Base-by-base conservation (phyloP, 2,329 filamentous ascomycete genomes). In the Pseudocercospora crystallina region DNA sequence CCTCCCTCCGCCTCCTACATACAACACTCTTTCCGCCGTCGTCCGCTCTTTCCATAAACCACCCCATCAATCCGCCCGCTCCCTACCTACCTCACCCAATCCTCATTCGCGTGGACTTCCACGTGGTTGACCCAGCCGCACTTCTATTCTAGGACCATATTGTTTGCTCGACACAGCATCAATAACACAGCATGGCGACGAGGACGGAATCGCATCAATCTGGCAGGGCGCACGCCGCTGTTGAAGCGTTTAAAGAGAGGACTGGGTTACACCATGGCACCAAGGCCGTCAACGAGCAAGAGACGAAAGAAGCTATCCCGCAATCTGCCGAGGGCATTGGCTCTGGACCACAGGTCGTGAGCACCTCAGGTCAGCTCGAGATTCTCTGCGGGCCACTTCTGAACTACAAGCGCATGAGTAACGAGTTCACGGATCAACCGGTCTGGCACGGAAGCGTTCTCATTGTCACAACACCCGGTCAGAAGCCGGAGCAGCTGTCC, bases 361-460 rank as follows among this genome's bases (percentile, higher is more conserved):
- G 71, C 65, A 74, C 73, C 8, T 65, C 65, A 5, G 56, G 64
- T 14, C 60, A 58, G 5, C 53, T 75, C 63, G 82, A 87, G 54
- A 78, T 90, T 26, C 75, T 86, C 11, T 85, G 82, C 60, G 88
- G 88, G 0, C 88, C 88, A 14, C 73, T 92, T 58, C 72, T 92
- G 56, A 92, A 92, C 71, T 92, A 90, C 69, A 79, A 85, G 57
- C 81, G 82, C 63, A 90, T 87, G 82, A 81, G 85, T 61, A 79
- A 78, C 26, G 75, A 69, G 54, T 58, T 68, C 47, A 65, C 69
- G 2, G 68, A 71, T 26, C 65, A 62, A 42, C 74, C 75, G 34
- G 73, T 72, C 35, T 97, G 92, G 91, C 77, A 88, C 62, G 91
- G 92, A 51, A 95, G 90, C 68, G 87, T 95, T 7, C 74, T 96